Percentiles rank a stretch among this genome's conserved stretches.
phyloP scores from a whole-genome alignment of 1,139 yeast genomes.

The Meyerozyma athensensis region DNA sequence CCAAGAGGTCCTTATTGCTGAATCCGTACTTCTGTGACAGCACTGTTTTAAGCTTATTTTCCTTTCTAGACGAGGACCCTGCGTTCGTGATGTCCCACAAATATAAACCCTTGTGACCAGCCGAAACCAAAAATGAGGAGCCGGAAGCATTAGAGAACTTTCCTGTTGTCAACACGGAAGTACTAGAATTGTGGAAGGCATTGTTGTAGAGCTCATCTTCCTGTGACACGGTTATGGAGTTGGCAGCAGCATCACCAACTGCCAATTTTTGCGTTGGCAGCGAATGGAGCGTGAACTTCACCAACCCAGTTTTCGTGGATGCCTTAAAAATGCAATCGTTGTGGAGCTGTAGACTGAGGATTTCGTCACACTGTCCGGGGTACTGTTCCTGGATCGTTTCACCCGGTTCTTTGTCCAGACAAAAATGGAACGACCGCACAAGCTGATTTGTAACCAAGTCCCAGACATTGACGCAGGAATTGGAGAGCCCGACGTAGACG shows the following conservation, averaged over 20 bases:
- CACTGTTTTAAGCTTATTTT: background rate
- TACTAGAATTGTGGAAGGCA: slow-evolving; percentile 14
- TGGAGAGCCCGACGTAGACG: slow-evolving; percentile 72
- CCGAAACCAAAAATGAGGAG: slow-evolving; percentile 30
- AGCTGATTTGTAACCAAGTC: slow-evolving; percentile 77
- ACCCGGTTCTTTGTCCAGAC: slow-evolving; percentile 11
- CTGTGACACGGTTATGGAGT: slow-evolving; percentile 11
- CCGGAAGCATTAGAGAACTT: slow-evolving; percentile 20
- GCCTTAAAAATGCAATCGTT: slow-evolving; percentile 54
- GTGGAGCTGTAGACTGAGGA: slow-evolving; percentile 41
- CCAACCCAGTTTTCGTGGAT: slow-evolving; percentile 48
- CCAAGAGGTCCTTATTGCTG: slow-evolving; percentile 58
- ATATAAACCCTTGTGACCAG: slow-evolving; percentile 33
- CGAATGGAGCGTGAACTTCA: slow-evolving; percentile 44
- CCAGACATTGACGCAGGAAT: slow-evolving; percentile 75
- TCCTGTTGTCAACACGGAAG: slow-evolving; percentile 25
- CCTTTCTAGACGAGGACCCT: slow-evolving; percentile 9
- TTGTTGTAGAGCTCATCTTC: slow-evolving; percentile 16
- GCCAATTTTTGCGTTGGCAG: slow-evolving; percentile 6
- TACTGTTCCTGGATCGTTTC: slow-evolving; percentile 1
- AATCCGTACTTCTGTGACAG: background rate
- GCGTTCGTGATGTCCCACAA: slow-evolving; percentile 33
- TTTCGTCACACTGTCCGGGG: slow-evolving; percentile 21
- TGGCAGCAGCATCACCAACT: slow-evolving; percentile 11
- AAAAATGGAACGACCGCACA: slow-evolving; percentile 52